Conservation (phyloP, 352 stramenopile species). For the Phytophthora gonapodyides region DNA sequence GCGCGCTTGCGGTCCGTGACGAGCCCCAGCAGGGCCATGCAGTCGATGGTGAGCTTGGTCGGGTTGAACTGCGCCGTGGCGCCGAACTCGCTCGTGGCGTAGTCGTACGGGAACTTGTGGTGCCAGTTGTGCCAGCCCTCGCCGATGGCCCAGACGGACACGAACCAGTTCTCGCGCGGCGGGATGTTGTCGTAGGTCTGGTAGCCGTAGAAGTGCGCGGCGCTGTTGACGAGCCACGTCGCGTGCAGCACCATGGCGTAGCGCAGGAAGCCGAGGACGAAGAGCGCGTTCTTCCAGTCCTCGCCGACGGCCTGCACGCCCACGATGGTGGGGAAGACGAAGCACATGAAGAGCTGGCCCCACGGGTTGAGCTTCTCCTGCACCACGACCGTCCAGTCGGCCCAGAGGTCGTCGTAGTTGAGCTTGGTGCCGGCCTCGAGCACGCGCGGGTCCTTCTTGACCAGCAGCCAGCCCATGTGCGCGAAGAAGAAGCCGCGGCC, state of each 20-base stretch:
- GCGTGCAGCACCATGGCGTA: slow-evolving; percentile 96
- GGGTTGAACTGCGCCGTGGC: slow-evolving; percentile 97
- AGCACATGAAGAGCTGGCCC: slow-evolving; percentile 98
- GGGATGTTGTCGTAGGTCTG: slow-evolving; percentile 97
- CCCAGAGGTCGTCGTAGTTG: slow-evolving; percentile 97
- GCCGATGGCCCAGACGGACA: slow-evolving; percentile 95
- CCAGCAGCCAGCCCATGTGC: slow-evolving; percentile 98
- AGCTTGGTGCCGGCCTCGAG: slow-evolving; percentile 92
- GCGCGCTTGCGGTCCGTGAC: slow-evolving; percentile 95
- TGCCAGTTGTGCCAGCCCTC: slow-evolving; percentile 99
- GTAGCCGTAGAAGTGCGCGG: slow-evolving; percentile 98
- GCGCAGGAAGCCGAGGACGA: slow-evolving; percentile 94
- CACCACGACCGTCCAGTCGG: slow-evolving; percentile 95
- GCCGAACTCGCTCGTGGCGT: slow-evolving; percentile 98
- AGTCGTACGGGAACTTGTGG: slow-evolving; percentile 99
- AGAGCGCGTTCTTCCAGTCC: slow-evolving; percentile 96
- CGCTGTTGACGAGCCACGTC: slow-evolving; percentile 99
- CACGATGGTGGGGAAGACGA: slow-evolving; percentile 94
- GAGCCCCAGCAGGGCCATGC: slow-evolving; percentile 90
- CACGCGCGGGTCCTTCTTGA: slow-evolving; percentile 97
- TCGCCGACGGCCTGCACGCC: slow-evolving; percentile 89
- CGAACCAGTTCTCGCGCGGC: slow-evolving; percentile 97
- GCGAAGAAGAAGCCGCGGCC: slow-evolving; percentile 99
- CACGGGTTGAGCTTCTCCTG: slow-evolving; percentile 98
- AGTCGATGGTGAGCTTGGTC: slow-evolving; percentile 97